Evolutionary conservation across 495 filamentous ascomycete genomes (phyloP).

Genomic region (Neurospora pannonica): DNA sequence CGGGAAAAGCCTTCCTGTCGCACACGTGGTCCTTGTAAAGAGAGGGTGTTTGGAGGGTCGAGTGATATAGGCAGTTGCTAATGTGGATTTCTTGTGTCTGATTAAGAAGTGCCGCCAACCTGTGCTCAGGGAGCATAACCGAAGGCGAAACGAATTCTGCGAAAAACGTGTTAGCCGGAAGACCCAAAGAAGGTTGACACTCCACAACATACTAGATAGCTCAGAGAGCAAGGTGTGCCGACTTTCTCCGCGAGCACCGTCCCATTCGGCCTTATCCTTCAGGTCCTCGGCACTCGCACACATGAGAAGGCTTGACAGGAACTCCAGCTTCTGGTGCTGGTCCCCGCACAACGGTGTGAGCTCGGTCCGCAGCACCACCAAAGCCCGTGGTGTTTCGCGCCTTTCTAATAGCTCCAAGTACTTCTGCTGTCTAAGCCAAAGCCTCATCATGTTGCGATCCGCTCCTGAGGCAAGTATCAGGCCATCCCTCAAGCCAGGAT

Average conservation of each 20-base stretch:
- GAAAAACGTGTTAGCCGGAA: constrained; percentile 1
- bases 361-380: constrained; percentile 76
- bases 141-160: constrained; percentile 85
- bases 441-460: constrained; percentile 42
- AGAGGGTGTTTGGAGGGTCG: constrained; percentile 65
- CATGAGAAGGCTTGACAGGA: constrained; percentile 85
- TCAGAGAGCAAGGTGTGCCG: constrained; percentile 66
- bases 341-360: constrained; percentile 82
- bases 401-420: constrained; percentile 84
- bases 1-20: constrained; percentile 68
- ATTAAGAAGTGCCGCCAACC: constrained; percentile 73
- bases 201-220: constrained; percentile 60
- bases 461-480: constrained; percentile 37
- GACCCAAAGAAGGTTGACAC: not conserved
- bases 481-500: constrained; percentile 23
- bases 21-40: constrained; percentile 86
- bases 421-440: constrained; percentile 86
- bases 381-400: constrained; percentile 59
- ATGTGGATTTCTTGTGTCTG: constrained; percentile 79
- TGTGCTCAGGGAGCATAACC: constrained; percentile 96
- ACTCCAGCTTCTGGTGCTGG: constrained; percentile 57
- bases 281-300: constrained; percentile 71
- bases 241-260: constrained; percentile 73
- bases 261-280: constrained; percentile 75
- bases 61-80: constrained; percentile 79